These are phyloP conservation scores for Ceratocystis cacaofunesta DNA, from an alignment of 2,329 filamentous ascomycete genomes.

Conservation along the genomic window DNA sequence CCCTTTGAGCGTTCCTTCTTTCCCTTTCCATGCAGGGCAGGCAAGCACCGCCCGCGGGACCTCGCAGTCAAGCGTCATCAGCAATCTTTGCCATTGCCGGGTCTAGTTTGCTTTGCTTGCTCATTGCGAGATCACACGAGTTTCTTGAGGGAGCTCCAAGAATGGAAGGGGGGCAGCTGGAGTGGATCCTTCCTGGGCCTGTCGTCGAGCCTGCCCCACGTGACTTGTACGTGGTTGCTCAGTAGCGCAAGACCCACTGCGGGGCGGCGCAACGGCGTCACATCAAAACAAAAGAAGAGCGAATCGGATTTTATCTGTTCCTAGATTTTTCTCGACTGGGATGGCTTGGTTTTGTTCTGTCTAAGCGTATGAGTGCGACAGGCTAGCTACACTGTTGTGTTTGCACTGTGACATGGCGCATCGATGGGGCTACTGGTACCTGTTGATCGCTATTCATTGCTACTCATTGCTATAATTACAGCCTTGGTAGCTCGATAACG, in stretches of 20 bases:
- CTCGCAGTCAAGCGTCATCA: too few relatives aligned
- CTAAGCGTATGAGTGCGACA: neutral
- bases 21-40: too few relatives aligned
- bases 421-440: neutral
- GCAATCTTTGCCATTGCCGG: too few relatives aligned
- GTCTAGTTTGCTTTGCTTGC: too few relatives aligned
- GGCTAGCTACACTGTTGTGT: neutral
- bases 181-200: neutral
- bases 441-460: too few relatives aligned
- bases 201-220: neutral
- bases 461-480: too few relatives aligned
- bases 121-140: too few relatives aligned
- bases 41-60: too few relatives aligned
- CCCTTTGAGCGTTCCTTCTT: too few relatives aligned
- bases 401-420: neutral
- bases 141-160: neutral
- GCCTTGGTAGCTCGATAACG: neutral
- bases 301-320: neutral
- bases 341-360: neutral
- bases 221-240: constrained; percentile 5
- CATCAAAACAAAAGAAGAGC: constrained; percentile 3
- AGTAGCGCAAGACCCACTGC: constrained; percentile 6
- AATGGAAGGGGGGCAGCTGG: neutral
- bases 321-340: neutral
- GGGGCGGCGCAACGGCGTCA: constrained; percentile 6